A percentile compares a stretch with the other conserved stretches of the same genome.
Evolutionary conservation across 2,329 filamentous ascomycete species (phyloP).

Genomic region (Fusarium sp.): DNA sequence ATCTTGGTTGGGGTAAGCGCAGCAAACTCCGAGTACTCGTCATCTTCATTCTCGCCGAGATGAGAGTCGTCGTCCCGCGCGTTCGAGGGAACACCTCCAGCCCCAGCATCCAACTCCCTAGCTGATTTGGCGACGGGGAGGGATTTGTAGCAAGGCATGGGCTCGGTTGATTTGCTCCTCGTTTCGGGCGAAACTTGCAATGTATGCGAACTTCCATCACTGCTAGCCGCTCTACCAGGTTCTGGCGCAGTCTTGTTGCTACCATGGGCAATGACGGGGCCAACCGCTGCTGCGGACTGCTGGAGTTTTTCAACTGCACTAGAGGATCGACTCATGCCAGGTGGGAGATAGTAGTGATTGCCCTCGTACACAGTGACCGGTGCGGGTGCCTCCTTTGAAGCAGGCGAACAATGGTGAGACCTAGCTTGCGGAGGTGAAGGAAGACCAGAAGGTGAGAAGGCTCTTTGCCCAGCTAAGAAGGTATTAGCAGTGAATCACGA

Average conservation of each 20-base stretch:
- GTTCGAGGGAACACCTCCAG: background rate
- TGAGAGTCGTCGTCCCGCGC: constrained; percentile 4
- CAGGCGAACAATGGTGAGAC: constrained; percentile 38
- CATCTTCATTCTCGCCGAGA: background rate
- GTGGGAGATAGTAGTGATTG: constrained; percentile 44
- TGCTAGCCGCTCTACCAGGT: background rate
- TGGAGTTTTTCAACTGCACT: constrained; percentile 46
- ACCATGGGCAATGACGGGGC: constrained; percentile 28
- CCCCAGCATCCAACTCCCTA: background rate
- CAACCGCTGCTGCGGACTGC: constrained; percentile 45
- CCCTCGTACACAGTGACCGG: constrained; percentile 37
- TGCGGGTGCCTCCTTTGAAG: constrained; percentile 26
- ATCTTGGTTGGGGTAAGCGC: constrained; percentile 37
- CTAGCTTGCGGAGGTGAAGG: constrained; percentile 42
- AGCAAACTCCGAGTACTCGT: constrained; percentile 16
- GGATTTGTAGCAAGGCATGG: background rate
- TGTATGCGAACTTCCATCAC: background rate
- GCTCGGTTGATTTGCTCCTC: constrained; percentile 22
- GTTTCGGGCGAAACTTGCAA: background rate
- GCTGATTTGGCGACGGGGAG: background rate
- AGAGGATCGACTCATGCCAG: background rate
- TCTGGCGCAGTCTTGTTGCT: constrained; percentile 1
- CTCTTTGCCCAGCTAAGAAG: constrained; percentile 45
- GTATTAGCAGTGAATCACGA: constrained; percentile 24
- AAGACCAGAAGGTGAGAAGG: constrained; percentile 46